phyloP scores from a whole-genome alignment of 2,329 filamentous ascomycete species.

The Fusarium duplospermum region DNA sequence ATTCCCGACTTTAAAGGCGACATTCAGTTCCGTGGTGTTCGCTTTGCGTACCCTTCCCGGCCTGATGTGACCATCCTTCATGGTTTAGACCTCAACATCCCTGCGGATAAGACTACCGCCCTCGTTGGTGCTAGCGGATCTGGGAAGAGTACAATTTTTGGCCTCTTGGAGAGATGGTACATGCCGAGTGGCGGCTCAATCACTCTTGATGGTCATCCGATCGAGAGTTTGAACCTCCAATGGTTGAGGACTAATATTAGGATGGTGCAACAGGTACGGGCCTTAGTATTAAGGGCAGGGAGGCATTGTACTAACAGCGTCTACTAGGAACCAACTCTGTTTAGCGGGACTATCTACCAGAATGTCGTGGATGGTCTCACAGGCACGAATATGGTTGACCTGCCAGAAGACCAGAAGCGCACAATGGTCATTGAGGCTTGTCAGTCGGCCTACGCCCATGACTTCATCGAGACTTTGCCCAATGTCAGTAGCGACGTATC shows the following conservation, averaged over 20 bases:
- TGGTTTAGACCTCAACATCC: constrained; percentile 56
- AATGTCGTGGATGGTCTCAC: constrained; percentile 63
- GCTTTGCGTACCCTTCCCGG: constrained; percentile 68
- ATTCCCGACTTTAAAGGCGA: constrained; percentile 52
- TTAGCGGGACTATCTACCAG: constrained; percentile 64
- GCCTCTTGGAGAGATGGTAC: constrained; percentile 71
- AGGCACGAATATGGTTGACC: constrained; percentile 50
- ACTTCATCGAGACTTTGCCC: constrained; percentile 63
- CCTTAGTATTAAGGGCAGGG: fast-evolving
- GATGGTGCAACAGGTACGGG: constrained; percentile 58
- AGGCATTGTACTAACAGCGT: constrained; percentile 17
- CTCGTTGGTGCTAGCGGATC: constrained; percentile 69
- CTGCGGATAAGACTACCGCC: constrained; percentile 61
- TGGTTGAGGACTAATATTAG: constrained; percentile 66
- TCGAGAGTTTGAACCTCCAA: constrained; percentile 59
- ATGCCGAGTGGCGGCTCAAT: constrained; percentile 59
- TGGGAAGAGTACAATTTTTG: constrained; percentile 69
- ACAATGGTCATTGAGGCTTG: constrained; percentile 60
- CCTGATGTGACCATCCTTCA: constrained; percentile 60
- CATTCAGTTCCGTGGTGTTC: constrained; percentile 61
- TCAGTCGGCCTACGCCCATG: constrained; percentile 62
- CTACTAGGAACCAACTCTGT: constrained; percentile 62
- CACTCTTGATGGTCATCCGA: constrained; percentile 55
- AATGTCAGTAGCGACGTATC: constrained; percentile 40
- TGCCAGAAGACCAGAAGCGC: constrained; percentile 57